Conservation (phyloP, 805 yeast genomes). For the Starmerella apicola region DNA sequence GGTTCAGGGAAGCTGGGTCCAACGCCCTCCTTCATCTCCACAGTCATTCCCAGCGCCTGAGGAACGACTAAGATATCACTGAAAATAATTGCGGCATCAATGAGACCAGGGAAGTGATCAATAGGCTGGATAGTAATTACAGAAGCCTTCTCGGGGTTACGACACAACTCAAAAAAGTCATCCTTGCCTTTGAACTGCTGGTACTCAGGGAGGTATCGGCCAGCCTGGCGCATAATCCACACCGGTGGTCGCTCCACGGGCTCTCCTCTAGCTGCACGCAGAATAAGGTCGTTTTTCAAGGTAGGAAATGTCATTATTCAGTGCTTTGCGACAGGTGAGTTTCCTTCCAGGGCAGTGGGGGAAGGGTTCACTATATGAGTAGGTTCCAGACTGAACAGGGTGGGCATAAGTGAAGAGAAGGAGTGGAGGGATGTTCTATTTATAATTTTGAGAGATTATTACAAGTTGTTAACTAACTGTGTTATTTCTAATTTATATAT, state of each 20-base stretch:
- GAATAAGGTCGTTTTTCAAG: conserved; percentile 75
- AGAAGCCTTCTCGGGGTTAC: conserved; percentile 87
- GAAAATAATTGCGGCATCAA: conserved; percentile 95
- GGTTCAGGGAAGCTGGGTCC: conserved; percentile 93
- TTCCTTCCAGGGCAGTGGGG: no score
- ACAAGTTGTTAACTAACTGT: no score
- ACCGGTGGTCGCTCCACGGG: conserved; percentile 92
- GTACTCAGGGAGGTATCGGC: conserved; percentile 54
- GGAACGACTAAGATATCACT: conserved; percentile 93
- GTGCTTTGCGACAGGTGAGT: no score
- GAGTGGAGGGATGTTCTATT: no score
- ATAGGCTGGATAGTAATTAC: conserved; percentile 93
- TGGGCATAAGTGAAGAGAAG: no score
- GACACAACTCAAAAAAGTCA: conserved; percentile 91
- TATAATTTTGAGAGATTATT: no score
- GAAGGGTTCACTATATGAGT: no score
- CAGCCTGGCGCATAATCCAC: conserved; percentile 31
- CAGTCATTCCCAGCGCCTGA: conserved; percentile 95
- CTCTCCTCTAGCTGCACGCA: conserved; percentile 86
- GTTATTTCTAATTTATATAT: no score
- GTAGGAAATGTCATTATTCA: conserved; percentile 37
- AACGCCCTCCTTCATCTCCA: conserved; percentile 83
- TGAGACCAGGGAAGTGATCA: conserved; percentile 72
- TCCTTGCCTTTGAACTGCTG: conserved; percentile 73
- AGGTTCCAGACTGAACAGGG: no score